Evolutionary conservation across 1,139 yeast species (phyloP).

Genomic region (Lodderomyces theae): DNA sequence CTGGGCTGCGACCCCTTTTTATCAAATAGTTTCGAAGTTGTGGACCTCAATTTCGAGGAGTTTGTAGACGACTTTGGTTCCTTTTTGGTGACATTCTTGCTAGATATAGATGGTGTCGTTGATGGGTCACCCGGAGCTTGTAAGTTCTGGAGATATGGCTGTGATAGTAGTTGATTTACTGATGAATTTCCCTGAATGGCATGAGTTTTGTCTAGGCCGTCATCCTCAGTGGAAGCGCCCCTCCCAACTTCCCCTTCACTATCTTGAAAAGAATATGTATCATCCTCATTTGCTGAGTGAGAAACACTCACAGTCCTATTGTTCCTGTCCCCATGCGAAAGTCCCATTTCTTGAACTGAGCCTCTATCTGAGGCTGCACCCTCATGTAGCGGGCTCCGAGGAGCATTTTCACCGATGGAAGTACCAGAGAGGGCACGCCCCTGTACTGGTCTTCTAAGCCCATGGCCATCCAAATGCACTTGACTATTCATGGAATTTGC

Average conservation of each 20-base stretch:
- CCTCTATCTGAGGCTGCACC: slow-evolving; percentile 4
- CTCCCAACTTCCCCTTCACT: slow-evolving; percentile 28
- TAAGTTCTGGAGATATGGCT: not conserved
- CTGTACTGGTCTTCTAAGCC: slow-evolving; percentile 13
- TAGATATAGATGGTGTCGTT: slow-evolving; percentile 20
- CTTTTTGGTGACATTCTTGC: slow-evolving; percentile 26
- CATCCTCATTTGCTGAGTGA: slow-evolving; percentile 16
- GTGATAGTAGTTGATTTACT: not conserved
- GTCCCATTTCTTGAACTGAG: not conserved
- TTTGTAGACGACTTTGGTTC: slow-evolving; percentile 29
- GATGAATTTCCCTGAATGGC: not conserved
- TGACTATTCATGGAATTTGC: slow-evolving; percentile 24
- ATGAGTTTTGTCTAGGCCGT: slow-evolving; percentile 14
- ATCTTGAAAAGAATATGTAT: slow-evolving; percentile 31
- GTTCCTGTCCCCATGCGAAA: not conserved
- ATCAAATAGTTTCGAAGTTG: slow-evolving; percentile 70
- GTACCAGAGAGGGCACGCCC: slow-evolving; percentile 13
- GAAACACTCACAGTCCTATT: slow-evolving; percentile 9
- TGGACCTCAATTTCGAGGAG: slow-evolving; percentile 52
- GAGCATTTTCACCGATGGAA: slow-evolving; percentile 11
- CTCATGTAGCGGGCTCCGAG: slow-evolving; percentile 2
- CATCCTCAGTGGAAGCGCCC: slow-evolving; percentile 35
- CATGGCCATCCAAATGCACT: slow-evolving; percentile 18
- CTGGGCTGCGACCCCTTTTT: slow-evolving; percentile 69
- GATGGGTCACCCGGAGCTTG: slow-evolving; percentile 7